Conservation (phyloP, 2,329 filamentous ascomycete species). For the Eutypella sp. region DNA sequence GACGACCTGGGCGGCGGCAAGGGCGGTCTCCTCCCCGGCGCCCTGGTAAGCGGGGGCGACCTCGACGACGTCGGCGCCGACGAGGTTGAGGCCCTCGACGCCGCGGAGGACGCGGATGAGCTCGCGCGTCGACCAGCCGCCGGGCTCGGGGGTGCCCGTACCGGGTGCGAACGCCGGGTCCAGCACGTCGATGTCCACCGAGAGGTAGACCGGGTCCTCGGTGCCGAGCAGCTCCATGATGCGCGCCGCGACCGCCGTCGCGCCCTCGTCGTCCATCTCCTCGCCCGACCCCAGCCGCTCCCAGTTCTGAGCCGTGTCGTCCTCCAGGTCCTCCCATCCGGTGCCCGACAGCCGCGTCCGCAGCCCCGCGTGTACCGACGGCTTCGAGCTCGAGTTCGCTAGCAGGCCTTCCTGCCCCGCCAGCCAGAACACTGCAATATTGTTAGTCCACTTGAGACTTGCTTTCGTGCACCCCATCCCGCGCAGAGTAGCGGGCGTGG, state of each 20-base stretch:
- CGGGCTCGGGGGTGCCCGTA: conserved; percentile 84
- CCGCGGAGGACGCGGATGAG: conserved; percentile 78
- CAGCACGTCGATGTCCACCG: conserved; percentile 71
- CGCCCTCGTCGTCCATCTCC: conserved; percentile 75
- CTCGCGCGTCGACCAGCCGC: conserved; percentile 87
- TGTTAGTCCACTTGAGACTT: neutral
- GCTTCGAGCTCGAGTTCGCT: conserved; percentile 61
- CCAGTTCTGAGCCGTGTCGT: conserved; percentile 73
- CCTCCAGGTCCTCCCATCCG: conserved; percentile 63
- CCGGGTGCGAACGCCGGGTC: conserved; percentile 65
- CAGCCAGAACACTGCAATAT: conserved; percentile 71
- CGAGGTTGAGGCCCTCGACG: conserved; percentile 76
- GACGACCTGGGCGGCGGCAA: conserved; percentile 78
- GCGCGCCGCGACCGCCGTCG: conserved; percentile 60
- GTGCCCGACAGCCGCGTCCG: conserved; percentile 68
- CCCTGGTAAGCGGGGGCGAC: conserved; percentile 83
- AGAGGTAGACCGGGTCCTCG: conserved; percentile 74
- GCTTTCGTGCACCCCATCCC: neutral
- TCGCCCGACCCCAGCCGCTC: conserved; percentile 74
- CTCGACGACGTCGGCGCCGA: conserved; percentile 88
- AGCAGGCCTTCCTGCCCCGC: conserved; percentile 77
- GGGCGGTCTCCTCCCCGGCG: conserved; percentile 70
- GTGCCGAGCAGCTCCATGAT: conserved; percentile 71
- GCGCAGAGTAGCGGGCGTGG: neutral
- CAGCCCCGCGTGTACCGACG: conserved; percentile 76